Percentiles rank a stretch among this genome's conserved stretches.
Conservation (phyloP, 768 basidiomycete species). For the Mycena rebaudengoi region DNA sequence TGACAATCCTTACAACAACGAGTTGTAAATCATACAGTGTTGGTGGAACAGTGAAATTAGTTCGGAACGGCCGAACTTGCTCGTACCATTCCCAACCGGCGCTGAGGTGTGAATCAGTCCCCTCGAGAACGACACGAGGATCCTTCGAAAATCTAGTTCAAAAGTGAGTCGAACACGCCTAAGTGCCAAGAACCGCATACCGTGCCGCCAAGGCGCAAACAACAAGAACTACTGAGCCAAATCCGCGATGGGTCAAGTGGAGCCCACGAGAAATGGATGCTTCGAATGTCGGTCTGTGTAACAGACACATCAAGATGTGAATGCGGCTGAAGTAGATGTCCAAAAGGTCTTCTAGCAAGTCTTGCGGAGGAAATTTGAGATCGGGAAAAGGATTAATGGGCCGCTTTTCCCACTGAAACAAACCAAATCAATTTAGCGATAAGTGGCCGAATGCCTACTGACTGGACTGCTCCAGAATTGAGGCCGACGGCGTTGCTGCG, state of each 20-base stretch:
- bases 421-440: not conserved
- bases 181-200: not conserved
- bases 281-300: slow-evolving; percentile 63
- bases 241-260: slow-evolving; percentile 47
- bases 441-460: slow-evolving; percentile 7
- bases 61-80: slow-evolving; percentile 2
- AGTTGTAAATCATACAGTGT: slow-evolving; percentile 16
- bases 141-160: slow-evolving; percentile 51
- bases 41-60: slow-evolving; percentile 25
- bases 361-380: slow-evolving; percentile 39
- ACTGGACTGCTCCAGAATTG: slow-evolving; percentile 37
- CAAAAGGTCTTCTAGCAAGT: too few relatives aligned
- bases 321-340: slow-evolving; percentile 51
- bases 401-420: slow-evolving; percentile 14
- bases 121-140: slow-evolving; percentile 42
- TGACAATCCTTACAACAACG: not conserved
- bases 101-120: slow-evolving; percentile 37
- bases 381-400: not conserved
- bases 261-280: slow-evolving; percentile 43
- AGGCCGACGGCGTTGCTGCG: slow-evolving; percentile 12
- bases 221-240: slow-evolving; percentile 55
- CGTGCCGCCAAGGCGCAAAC: slow-evolving; percentile 51
- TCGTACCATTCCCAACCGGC: slow-evolving; percentile 24
- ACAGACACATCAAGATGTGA: slow-evolving; percentile 51
- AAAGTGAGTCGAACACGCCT: slow-evolving; percentile 29